phyloP scores from a whole-genome alignment of 2,329 filamentous ascomycete species.

The Coniochaeta prunicola region DNA sequence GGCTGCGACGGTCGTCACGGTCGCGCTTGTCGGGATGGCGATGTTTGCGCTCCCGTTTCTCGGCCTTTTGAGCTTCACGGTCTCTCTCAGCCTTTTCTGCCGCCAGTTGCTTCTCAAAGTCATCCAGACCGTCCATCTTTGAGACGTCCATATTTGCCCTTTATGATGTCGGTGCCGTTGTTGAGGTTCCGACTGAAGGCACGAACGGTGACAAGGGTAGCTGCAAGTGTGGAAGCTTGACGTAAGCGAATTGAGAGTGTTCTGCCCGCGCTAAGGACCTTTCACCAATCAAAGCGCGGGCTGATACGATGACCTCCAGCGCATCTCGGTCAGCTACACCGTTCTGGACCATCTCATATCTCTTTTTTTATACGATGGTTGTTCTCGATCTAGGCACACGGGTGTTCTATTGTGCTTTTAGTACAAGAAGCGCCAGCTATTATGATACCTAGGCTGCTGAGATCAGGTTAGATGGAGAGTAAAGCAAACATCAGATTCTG shows the following conservation, averaged over 20 bases:
- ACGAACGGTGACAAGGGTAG: not conserved
- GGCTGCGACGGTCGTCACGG: conserved; percentile 13
- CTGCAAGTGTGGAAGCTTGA: not conserved
- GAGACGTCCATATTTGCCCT: conserved; percentile 5
- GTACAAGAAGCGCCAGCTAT: no score
- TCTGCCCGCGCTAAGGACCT: no score
- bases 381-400: no score
- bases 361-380: no score
- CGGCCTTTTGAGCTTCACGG: conserved; percentile 15
- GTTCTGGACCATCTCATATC: no score
- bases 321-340: no score
- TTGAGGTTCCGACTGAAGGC: not conserved
- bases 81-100: conserved; percentile 25
- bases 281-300: no score
- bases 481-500: no score
- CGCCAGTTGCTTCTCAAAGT: conserved; percentile 30
- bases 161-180: not conserved
- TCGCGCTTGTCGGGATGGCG: conserved; percentile 21
- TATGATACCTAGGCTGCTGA: no score
- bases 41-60: conserved; percentile 18
- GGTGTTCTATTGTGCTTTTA: no score
- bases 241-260: not conserved
- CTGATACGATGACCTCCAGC: no score
- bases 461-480: no score
- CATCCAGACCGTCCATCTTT: conserved; percentile 18